A percentile compares a stretch with the other conserved stretches of the same genome.
phyloP scores from a whole-genome alignment of 495 filamentous ascomycete genomes.

The Umbilicaria muhlenbergii region DNA sequence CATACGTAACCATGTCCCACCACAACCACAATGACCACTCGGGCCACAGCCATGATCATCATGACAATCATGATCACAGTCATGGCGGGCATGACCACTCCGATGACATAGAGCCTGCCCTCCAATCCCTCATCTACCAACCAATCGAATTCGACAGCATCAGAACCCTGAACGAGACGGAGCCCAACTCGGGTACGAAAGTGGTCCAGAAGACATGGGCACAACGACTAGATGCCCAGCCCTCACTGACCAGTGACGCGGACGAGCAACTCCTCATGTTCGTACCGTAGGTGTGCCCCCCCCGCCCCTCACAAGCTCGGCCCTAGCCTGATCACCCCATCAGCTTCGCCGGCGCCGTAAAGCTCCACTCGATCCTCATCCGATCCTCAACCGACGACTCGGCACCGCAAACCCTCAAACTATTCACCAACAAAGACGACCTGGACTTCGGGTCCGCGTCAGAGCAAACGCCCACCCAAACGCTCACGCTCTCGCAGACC shows the following conservation, averaged over 20 bases:
- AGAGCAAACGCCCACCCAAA: constrained; percentile 57
- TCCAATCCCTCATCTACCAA: constrained; percentile 76
- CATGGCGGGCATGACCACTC: constrained; percentile 54
- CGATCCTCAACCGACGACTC: constrained; percentile 51
- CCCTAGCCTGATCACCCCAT: background rate
- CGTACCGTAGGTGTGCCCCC: constrained; percentile 54
- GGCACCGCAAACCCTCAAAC: constrained; percentile 65
- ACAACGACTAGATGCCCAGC: constrained; percentile 51
- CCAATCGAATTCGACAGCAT: constrained; percentile 83
- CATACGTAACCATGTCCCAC: constrained; percentile 14
- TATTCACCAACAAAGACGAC: constrained; percentile 68
- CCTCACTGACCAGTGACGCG: constrained; percentile 66
- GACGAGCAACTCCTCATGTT: constrained; percentile 91
- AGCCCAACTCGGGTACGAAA: constrained; percentile 47
- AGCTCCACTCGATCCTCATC: constrained; percentile 74
- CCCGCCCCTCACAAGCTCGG: constrained; percentile 3
- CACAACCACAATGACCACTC: constrained; percentile 17
- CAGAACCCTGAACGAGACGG: constrained; percentile 68
- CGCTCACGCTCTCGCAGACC: constrained; percentile 61
- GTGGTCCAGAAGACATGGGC: constrained; percentile 86
- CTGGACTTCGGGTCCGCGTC: constrained; percentile 67
- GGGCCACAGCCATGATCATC: constrained; percentile 22
- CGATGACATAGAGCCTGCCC: constrained; percentile 79
- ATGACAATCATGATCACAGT: constrained; percentile 20
- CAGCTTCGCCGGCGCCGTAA: constrained; percentile 88